Evolutionary conservation across 495 filamentous ascomycete genomes (phyloP).

Genomic region (Thozetella sp.): DNA sequence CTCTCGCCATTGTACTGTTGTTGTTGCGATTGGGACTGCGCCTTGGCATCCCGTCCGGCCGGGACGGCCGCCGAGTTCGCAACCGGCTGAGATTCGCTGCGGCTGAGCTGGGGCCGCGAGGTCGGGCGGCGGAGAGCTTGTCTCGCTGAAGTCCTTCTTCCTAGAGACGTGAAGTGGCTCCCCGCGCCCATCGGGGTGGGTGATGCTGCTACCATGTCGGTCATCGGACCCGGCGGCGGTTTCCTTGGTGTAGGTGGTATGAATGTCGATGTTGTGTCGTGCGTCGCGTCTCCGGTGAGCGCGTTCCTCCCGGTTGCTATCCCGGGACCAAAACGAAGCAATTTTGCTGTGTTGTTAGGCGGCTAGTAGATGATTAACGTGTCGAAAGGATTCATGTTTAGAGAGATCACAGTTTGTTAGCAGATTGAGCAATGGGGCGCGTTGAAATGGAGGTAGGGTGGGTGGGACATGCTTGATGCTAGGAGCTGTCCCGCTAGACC

Average conservation of each 20-base stretch:
- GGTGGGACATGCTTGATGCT: slow-evolving; percentile 8
- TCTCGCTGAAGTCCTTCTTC: slow-evolving; percentile 40
- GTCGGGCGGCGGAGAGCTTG: slow-evolving; percentile 38
- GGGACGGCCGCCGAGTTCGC: slow-evolving; percentile 10
- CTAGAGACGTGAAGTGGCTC: slow-evolving; percentile 30
- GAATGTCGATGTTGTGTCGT: slow-evolving; percentile 4
- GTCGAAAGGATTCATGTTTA: slow-evolving; percentile 26
- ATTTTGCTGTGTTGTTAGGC: slow-evolving; percentile 13
- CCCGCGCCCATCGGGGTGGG: slow-evolving; percentile 35
- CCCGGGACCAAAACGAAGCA: slow-evolving; percentile 6
- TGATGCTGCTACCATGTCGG: slow-evolving; percentile 34
- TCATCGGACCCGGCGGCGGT: background rate
- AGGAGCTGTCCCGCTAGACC: slow-evolving; percentile 11
- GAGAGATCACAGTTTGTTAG: slow-evolving; percentile 19
- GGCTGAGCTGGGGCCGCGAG: slow-evolving; percentile 28
- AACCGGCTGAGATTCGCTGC: slow-evolving; percentile 38
- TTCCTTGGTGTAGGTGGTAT: slow-evolving; percentile 11
- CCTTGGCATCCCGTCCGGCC: slow-evolving; percentile 12
- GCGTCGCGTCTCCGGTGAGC: slow-evolving; percentile 5
- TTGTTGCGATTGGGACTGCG: slow-evolving; percentile 18
- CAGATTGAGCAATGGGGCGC: slow-evolving; percentile 21
- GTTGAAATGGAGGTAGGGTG: slow-evolving; percentile 16
- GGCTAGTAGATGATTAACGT: slow-evolving; percentile 32
- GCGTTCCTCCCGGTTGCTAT: background rate
- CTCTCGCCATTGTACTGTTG: slow-evolving; percentile 55